Percentiles rank a stretch among this genome's conserved stretches.
phyloP scores from a whole-genome alignment of 768 basidiomycete species.

The Leccinum broughii region DNA sequence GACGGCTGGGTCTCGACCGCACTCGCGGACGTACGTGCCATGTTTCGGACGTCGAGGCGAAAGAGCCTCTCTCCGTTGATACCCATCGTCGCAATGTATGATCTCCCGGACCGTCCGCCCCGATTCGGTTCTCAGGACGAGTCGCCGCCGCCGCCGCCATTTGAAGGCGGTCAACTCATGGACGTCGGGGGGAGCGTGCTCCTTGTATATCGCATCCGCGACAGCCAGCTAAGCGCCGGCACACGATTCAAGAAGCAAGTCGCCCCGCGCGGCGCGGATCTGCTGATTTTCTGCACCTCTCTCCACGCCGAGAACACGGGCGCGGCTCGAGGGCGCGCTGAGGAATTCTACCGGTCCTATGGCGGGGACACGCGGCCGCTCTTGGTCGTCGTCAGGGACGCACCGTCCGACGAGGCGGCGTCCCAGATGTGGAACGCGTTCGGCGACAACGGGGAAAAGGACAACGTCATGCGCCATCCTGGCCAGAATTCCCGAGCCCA shows the following conservation, averaged over 20 bases:
- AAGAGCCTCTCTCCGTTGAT: slow-evolving; percentile 9
- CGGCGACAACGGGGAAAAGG: slow-evolving; percentile 4
- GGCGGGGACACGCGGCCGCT: slow-evolving; percentile 30
- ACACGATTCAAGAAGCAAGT: slow-evolving; percentile 27
- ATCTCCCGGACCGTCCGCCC: slow-evolving; percentile 14
- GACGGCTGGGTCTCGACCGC: slow-evolving; percentile 24
- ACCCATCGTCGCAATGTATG: slow-evolving; percentile 26
- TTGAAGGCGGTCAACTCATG: slow-evolving; percentile 25
- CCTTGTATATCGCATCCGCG: slow-evolving; percentile 22
- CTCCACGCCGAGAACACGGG: background rate
- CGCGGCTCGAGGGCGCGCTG: slow-evolving; percentile 14
- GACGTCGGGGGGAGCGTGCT: slow-evolving; percentile 16
- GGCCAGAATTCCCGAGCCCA: background rate
- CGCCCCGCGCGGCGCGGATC: slow-evolving; percentile 24
- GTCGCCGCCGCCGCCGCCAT: slow-evolving; percentile 10
- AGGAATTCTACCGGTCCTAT: slow-evolving; percentile 22
- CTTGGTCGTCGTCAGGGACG: slow-evolving; percentile 26
- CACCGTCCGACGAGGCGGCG: slow-evolving; percentile 20
- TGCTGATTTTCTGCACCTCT: slow-evolving; percentile 26
- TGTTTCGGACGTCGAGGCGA: slow-evolving; percentile 15
- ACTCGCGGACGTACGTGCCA: slow-evolving; percentile 26
- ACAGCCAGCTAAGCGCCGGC: slow-evolving; percentile 24
- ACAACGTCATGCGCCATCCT: background rate
- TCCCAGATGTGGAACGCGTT: slow-evolving; percentile 22
- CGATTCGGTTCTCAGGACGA: slow-evolving; percentile 10